Evolutionary conservation across 2,329 filamentous ascomycete genomes (phyloP).

Genomic region (Colletotrichum spaethianum): DNA sequence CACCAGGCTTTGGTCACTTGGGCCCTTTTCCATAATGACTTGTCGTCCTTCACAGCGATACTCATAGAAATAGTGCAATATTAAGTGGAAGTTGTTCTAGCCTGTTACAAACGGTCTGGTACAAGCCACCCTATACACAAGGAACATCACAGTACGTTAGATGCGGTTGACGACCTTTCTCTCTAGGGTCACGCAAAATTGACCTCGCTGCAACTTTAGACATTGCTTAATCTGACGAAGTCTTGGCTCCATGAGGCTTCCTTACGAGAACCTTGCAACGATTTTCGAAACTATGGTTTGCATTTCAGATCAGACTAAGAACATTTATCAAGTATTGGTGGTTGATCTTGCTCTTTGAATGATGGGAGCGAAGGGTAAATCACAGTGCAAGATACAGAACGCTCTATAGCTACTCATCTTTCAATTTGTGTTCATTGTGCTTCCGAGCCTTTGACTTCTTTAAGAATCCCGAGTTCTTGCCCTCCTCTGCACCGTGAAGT

Average conservation of each 20-base stretch:
- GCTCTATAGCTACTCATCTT: no score
- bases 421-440: no score
- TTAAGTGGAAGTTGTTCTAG: background rate
- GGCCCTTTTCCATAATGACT: background rate
- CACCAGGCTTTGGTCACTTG: slow-evolving; percentile 20
- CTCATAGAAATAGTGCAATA: background rate
- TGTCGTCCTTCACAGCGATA: background rate
- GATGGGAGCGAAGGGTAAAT: background rate
- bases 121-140: no score
- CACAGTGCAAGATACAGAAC: background rate
- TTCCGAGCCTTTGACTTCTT: no score
- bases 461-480: background rate
- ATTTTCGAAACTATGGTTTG: background rate
- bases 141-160: background rate
- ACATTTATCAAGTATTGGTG: background rate
- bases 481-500: background rate
- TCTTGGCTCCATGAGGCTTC: background rate
- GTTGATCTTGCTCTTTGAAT: background rate
- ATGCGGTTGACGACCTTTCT: no score
- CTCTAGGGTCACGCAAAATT: background rate
- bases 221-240: background rate
- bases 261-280: background rate
- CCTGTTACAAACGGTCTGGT: background rate
- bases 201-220: background rate
- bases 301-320: background rate